These are phyloP conservation scores for Colletotrichum coccodes DNA, from an alignment of 2,329 filamentous ascomycete genomes.

Conservation along the genomic window DNA sequence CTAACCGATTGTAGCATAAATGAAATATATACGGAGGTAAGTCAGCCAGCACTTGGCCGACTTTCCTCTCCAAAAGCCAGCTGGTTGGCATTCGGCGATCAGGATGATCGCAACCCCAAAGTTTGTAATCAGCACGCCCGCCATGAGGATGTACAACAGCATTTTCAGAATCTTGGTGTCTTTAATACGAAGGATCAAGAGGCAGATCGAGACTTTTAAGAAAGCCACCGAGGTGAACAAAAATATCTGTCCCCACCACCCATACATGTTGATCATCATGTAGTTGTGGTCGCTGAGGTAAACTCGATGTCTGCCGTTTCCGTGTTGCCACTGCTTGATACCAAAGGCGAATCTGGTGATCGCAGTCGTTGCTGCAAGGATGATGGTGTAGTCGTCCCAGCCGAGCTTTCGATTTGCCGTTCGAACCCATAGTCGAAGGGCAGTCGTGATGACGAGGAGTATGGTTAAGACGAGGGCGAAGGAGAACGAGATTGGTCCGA, in stretches of 20 bases:
- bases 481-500: conserved; percentile 42
- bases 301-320: conserved; percentile 50
- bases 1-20: conserved; percentile 44
- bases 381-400: conserved; percentile 50
- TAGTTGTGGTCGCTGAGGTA: conserved; percentile 45
- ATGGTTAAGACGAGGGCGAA: conserved; percentile 43
- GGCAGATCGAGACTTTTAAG: conserved; percentile 52
- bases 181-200: conserved; percentile 53
- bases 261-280: conserved; percentile 46
- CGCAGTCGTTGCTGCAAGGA: conserved; percentile 39
- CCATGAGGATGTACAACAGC: conserved; percentile 43
- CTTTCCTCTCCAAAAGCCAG: conserved; percentile 28
- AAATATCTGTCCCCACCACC: conserved; percentile 51
- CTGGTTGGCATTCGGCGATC: conserved; percentile 43
- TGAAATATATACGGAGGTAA: conserved; percentile 43
- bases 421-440: conserved; percentile 44
- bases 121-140: conserved; percentile 43
- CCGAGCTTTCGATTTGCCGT: conserved; percentile 40
- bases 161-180: conserved; percentile 41
- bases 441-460: conserved; percentile 43
- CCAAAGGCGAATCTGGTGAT: conserved; percentile 44
- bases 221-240: conserved; percentile 50
- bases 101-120: conserved; percentile 43
- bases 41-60: conserved; percentile 41
- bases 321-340: conserved; percentile 43